Evolutionary conservation across 768 basidiomycete species (phyloP).

Genomic region (Russula earlei): DNA sequence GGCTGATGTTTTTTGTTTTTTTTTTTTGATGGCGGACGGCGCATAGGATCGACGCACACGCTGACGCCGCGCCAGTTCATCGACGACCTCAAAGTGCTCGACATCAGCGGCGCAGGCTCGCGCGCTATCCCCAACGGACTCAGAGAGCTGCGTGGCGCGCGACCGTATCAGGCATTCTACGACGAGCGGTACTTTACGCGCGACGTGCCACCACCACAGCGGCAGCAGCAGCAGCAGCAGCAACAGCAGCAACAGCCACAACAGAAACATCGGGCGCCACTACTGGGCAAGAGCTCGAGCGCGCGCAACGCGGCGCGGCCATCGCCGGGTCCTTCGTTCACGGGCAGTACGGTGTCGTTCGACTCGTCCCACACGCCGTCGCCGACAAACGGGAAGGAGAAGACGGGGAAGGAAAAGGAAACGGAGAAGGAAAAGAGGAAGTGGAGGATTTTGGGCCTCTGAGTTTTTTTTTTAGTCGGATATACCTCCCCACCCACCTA

Average conservation of each 20-base stretch:
- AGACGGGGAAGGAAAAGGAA: slow-evolving; percentile 60
- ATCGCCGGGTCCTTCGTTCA: slow-evolving; percentile 40
- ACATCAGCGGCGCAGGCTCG: slow-evolving; percentile 80
- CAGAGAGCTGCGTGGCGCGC: slow-evolving; percentile 36
- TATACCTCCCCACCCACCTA: background rate
- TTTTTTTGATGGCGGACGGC: background rate
- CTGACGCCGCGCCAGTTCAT: slow-evolving; percentile 77
- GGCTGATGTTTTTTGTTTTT: background rate
- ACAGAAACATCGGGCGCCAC: slow-evolving; percentile 27
- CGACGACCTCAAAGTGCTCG: slow-evolving; percentile 80
- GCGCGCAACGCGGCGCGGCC: slow-evolving; percentile 21
- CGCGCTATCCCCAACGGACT: slow-evolving; percentile 62
- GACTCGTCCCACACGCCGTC: background rate
- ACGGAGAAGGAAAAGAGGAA: no score
- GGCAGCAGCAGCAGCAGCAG: slow-evolving; percentile 30
- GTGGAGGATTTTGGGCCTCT: slow-evolving; percentile 34
- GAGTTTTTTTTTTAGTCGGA: background rate
- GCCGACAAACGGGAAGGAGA: slow-evolving; percentile 20
- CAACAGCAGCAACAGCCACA: no score
- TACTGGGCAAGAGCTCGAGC: slow-evolving; percentile 25
- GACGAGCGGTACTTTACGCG: slow-evolving; percentile 68
- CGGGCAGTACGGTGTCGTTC: slow-evolving; percentile 38
- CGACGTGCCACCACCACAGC: slow-evolving; percentile 51
- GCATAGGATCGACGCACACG: slow-evolving; percentile 79
- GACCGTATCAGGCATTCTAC: slow-evolving; percentile 65